Base-by-base conservation (phyloP, 495 filamentous ascomycete species). In the Neurospora cerealis region DNA sequence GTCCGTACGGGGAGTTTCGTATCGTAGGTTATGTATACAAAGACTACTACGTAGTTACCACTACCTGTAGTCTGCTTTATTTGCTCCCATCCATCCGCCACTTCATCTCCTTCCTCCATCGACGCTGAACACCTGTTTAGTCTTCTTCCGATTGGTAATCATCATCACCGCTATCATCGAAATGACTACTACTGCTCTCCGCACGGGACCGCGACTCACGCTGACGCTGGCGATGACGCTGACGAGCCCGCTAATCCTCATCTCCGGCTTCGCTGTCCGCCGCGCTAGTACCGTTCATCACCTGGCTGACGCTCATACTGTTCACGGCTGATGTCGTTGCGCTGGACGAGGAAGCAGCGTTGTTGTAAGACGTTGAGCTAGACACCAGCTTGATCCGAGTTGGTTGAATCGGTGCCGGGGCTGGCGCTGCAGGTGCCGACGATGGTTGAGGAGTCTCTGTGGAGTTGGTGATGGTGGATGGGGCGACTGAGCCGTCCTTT, bases 371-470 rank as follows among this genome's bases (percentile, higher is more conserved):
- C 83, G 60, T 87, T 85, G 73, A 89, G 80, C 79, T 89, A 85
- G 78, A 91, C 60, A 86, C 91, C 85, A 79, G 83, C 85, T 80
- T 89, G 86, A 87, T 77, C 79, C 88, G 72, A 81, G 85, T 70
- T 80, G 83, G 15, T 2, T 66, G 85, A 80, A 2, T 66, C 28
- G 54, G 28, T 34, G 3, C 54, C 9, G 28, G 76, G 79, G 69
- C 79, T 80, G 1, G 84, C 28, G 15, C 54, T 6, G 54, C 28
- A 19, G 54, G 13, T 34, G 28, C 54, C 15, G 54, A 81, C 62
- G 85, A 82, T 48, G 90, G 87, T 79, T 91, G 83, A 5, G 93
- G 93, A 8, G 93, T 96, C 38, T 91, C 91, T 0, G 54, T 66
- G 3, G 28, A 66, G 7, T 66, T 66, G 13, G 87, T 86, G 17